Evolutionary conservation across 106 monocot species (phyloP), one percentile per base, ranked within the genome.

Genomic region (Allium sativum): DNA sequence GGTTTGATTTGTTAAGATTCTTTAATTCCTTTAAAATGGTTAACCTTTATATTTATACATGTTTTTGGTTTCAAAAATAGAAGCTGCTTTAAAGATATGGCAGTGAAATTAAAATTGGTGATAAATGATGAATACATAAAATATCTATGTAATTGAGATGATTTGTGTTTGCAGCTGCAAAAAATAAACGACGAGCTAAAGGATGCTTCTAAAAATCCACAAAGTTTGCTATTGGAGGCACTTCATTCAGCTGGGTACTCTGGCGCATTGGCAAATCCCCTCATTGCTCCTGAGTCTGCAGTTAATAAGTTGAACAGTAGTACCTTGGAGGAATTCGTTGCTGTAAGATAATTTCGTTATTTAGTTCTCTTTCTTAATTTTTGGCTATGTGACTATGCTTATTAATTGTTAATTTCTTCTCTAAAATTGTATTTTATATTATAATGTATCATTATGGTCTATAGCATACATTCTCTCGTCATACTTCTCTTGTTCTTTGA

Each of bases 191-290:
- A 63, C 21, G 87, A 88, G 65, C 72, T 84, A 21, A 74, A 18
- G 59, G 87, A 88, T 48, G 58, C 68, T 58, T 84, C 87, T 13
- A 77, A 62, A 14, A 84, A 87, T 67, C 93, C 93, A 52, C 84
- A 93, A 65, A 73, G 77, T 65, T 73, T 93, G 69, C 72, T 93
- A 52, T 61, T 93, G 58, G 93, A 93, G 47, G 84, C 81, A 42
- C 69, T 93, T 66, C 93, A 93, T 69, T 77, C 87, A 53, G 84
- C 77, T 61, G 93, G 93, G 4, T 93, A 79, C 58, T 70, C 74
- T 72, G 93, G 93, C 44, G 93, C 93, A 44, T 70, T 93, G 53
- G 87, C 84, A 19, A 87, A 79, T 64, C 82, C 93, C 46, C 55
- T 93, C 21, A 75, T 82, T 71, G 87, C 87, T 45, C 59, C 93